phyloP scores from a whole-genome alignment of 495 filamentous ascomycete genomes.

The Trichoderma parareesei region DNA sequence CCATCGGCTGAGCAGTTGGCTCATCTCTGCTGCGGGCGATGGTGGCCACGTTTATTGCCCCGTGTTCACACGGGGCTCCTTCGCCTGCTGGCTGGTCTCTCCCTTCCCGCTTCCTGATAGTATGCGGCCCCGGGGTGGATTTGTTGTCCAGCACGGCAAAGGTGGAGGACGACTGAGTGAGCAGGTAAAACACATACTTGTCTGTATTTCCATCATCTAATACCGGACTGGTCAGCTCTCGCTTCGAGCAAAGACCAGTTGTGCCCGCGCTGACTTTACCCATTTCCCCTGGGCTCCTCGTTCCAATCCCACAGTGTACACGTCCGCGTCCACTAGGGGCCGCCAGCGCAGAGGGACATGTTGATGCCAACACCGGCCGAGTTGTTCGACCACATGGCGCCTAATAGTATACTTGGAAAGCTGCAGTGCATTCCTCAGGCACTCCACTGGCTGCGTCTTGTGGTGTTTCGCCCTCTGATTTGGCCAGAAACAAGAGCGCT shows the following conservation, averaged over 20 bases:
- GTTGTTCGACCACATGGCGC: constrained; percentile 8
- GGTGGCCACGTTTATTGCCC: constrained; percentile 10
- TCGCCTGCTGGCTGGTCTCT: neutral
- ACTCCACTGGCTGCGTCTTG: neutral
- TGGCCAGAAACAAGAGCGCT: neutral
- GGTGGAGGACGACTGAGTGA: neutral
- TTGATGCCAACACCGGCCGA: constrained; percentile 6
- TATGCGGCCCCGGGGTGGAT: neutral
- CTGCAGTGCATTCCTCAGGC: constrained; percentile 2
- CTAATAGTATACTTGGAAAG: constrained; percentile 1
- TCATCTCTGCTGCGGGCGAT: constrained; percentile 7
- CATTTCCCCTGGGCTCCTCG: neutral
- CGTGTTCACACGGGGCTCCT: neutral
- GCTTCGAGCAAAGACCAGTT: neutral
- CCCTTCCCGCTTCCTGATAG: too few relatives aligned
- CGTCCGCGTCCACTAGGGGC: neutral
- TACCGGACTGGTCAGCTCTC: neutral
- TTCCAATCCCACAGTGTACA: neutral
- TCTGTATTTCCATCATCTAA: neutral
- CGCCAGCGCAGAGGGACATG: constrained; percentile 1
- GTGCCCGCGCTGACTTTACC: neutral
- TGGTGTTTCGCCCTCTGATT: neutral
- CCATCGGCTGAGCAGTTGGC: constrained; percentile 6
- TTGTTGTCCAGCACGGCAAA: neutral
- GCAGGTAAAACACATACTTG: neutral